Percentiles rank a stretch among this genome's conserved stretches.
Evolutionary conservation across 2,329 filamentous ascomycete genomes (phyloP).

Genomic region (Leptodontidium sp.): DNA sequence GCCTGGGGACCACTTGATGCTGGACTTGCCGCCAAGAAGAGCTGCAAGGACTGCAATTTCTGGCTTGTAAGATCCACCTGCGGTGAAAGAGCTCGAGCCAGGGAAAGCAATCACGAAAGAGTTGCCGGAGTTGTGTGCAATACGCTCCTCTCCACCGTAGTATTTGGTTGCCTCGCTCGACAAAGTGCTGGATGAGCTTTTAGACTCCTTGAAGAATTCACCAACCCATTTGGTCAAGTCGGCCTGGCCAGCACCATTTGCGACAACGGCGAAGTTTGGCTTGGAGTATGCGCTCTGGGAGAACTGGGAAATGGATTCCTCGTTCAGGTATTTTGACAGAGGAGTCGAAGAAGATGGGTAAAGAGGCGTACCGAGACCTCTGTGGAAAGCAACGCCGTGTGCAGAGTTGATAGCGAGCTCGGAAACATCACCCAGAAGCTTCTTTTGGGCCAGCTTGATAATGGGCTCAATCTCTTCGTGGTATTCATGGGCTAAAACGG

Average conservation of each 20-base stretch:
- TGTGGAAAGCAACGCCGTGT: conserved; percentile 90
- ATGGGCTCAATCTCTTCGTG: conserved; percentile 84
- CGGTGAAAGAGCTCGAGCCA: conserved; percentile 78
- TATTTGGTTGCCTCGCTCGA: conserved; percentile 79
- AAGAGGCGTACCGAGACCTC: conserved; percentile 82
- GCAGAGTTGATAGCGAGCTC: conserved; percentile 84
- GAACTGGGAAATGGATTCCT: conserved; percentile 77
- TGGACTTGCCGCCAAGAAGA: conserved; percentile 88
- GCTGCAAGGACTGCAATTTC: conserved; percentile 87
- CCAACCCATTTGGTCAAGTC: conserved; percentile 89
- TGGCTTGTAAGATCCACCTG: conserved; percentile 80
- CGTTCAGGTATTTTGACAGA: conserved; percentile 81
- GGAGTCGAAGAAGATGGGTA: conserved; percentile 76
- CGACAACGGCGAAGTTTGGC: conserved; percentile 89
- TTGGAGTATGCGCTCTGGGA: conserved; percentile 84
- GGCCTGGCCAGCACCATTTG: conserved; percentile 81
- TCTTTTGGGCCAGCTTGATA: conserved; percentile 80
- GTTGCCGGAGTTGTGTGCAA: conserved; percentile 79
- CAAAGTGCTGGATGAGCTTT: conserved; percentile 60
- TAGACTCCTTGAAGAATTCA: conserved; percentile 85
- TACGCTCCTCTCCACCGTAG: conserved; percentile 93
- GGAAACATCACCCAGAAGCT: conserved; percentile 67
- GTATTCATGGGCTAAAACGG: conserved; percentile 79
- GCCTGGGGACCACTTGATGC: conserved; percentile 94
- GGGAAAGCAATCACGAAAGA: conserved; percentile 91